Conservation (phyloP, 2,329 filamentous ascomycete genomes). For the Fusarium kyushuense region DNA sequence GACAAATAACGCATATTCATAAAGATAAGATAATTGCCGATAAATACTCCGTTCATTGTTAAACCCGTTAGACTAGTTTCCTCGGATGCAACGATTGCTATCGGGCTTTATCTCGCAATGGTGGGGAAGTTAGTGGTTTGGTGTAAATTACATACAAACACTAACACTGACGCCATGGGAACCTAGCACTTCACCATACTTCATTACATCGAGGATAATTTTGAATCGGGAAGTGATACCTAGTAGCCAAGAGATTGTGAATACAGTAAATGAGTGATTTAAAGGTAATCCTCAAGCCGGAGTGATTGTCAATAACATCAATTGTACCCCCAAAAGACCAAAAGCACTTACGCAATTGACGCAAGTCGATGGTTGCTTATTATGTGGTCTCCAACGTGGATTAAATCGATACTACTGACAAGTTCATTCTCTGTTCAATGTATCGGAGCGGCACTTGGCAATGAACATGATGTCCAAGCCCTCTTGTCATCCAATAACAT, state of each 20-base stretch:
- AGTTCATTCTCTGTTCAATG: not conserved
- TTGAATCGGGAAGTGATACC: not conserved
- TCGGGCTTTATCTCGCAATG: not conserved
- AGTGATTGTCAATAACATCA: not conserved
- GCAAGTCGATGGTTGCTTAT: not conserved
- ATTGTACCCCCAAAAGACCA: not conserved
- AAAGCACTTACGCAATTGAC: not conserved
- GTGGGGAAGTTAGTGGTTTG: constrained; percentile 34
- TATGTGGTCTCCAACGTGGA: constrained; percentile 30
- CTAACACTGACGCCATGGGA: constrained; percentile 45
- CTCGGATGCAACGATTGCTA: not conserved
- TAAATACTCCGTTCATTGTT: not conserved
- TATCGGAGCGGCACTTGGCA: not conserved
- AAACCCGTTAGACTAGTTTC: not conserved
- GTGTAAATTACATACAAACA: accelerated
- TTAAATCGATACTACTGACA: constrained; percentile 9
- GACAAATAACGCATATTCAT: not conserved
- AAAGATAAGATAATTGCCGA: not conserved
- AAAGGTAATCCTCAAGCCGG: not conserved
- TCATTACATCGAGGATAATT: not conserved
- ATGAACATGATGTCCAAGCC: not conserved
- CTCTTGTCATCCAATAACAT: not conserved
- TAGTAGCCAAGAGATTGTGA: too few species aligned
- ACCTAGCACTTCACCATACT: constrained; percentile 29
- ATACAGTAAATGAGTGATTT: not conserved